Base-by-base conservation (phyloP, 441 rosid genomes). In the Pelargonium citronellum region DNA sequence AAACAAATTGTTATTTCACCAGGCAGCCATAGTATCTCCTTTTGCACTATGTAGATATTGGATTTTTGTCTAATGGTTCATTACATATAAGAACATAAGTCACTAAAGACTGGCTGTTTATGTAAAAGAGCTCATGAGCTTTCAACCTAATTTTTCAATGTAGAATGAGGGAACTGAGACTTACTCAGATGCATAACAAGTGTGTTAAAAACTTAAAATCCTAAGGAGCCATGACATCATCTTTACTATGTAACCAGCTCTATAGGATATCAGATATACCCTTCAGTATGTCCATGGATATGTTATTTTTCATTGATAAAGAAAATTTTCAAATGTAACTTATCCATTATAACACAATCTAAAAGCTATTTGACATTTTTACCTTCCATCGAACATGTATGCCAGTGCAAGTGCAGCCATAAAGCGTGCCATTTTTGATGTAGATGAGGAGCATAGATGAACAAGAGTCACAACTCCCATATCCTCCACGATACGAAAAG, bases 321-420 rank as follows among this genome's bases (percentile, higher is more conserved):
- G n/a, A n/a, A n/a, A n/a, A n/a, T n/a, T n/a, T n/a, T n/a, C n/a
- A n/a, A n/a, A n/a, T n/a, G n/a, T n/a, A n/a, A n/a, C n/a, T n/a
- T n/a, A n/a, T n/a, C n/a, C n/a, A n/a, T n/a, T n/a, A n/a, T n/a
- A n/a, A n/a, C n/a, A 46, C 11, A 46, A 46, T 46, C 9, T 46
- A 46, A 46, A 46, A 8, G 13, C 1, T 46, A 46, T 46, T 46
- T 46, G 53, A 46, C 53, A 46, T 46, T 46, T 61, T 44, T 82
- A 92, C 99, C 97, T 91, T 75, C 96, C 96, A 79, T 90, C 97
- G 70, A 91, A 95, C 94, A 91, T 91, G 83, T 90, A 95, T 20
- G 99, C 87, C 79, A 95, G 78, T 27, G 99, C 96, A 71, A 95
- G 75, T 39, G 97, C 97, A 76, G 99, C 96, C 97, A 91, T 94